Percentiles rank a stretch among this genome's conserved stretches.
These are phyloP conservation scores for Jatropha podagrica DNA, from an alignment of 441 rosid species.

Conservation along the genomic window DNA sequence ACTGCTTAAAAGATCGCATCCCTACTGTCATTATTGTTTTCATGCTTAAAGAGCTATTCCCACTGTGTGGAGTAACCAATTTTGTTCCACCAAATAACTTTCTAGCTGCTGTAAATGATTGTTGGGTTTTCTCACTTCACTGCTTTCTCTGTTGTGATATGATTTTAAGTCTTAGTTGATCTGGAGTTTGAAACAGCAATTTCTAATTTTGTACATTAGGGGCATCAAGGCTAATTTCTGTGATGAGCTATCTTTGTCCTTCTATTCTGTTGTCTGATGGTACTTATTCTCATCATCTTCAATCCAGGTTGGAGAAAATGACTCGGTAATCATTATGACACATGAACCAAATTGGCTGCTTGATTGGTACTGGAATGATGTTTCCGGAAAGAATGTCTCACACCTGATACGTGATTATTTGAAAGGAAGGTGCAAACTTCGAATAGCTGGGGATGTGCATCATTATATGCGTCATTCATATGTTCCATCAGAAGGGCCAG, in stretches of 20 bases:
- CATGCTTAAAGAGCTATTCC: not conserved
- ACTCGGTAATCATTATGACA: constrained; percentile 84
- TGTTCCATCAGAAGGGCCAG: constrained; percentile 75
- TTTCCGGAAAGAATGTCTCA: constrained; percentile 81
- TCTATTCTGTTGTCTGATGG: constrained; percentile 2
- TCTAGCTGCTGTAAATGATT: not conserved
- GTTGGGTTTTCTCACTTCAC: not conserved
- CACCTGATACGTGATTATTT: constrained; percentile 81
- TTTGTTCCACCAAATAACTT: not conserved
- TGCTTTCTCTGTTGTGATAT: not conserved
- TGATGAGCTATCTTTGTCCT: not conserved
- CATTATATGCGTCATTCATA: constrained; percentile 96
- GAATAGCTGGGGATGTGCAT: constrained; percentile 97
- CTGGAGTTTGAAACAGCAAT: not conserved
- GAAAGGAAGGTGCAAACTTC: constrained; percentile 93
- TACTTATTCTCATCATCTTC: constrained; percentile 1
- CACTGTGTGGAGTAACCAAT: not conserved
- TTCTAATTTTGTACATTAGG: constrained; percentile 2
- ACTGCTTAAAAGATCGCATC: not conserved
- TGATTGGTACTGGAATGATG: constrained; percentile 90
- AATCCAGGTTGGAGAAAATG: constrained; percentile 70
- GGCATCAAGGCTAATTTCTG: constrained; percentile 5
- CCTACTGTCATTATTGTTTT: not conserved
- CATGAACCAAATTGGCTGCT: constrained; percentile 99
- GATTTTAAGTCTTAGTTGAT: constrained; percentile 1